These are phyloP conservation scores for Sarocladium brachiariae DNA, from an alignment of 2,329 filamentous ascomycete species.

Conservation along the genomic window DNA sequence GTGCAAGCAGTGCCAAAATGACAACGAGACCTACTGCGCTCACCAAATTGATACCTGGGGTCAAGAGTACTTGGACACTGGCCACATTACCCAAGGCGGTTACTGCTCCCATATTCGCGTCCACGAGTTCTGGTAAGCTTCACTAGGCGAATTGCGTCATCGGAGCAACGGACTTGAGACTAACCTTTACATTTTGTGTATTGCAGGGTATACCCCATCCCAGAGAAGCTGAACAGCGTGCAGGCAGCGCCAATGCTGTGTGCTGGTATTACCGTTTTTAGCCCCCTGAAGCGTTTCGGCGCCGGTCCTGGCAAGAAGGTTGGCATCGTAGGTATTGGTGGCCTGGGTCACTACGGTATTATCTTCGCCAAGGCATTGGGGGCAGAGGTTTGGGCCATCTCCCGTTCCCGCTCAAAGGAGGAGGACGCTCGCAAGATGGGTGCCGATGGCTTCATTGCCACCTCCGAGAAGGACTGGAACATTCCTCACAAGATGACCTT, in stretches of 20 bases:
- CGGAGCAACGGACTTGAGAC: not conserved
- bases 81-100: constrained; percentile 54
- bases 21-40: constrained; percentile 34
- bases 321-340: constrained; percentile 65
- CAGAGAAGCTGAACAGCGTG: constrained; percentile 56
- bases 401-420: constrained; percentile 53
- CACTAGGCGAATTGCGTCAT: not conserved
- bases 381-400: constrained; percentile 56
- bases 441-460: constrained; percentile 54
- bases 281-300: constrained; percentile 69
- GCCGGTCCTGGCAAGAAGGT: constrained; percentile 73
- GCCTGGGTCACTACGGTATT: constrained; percentile 64
- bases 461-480: constrained; percentile 50
- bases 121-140: constrained; percentile 37
- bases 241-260: constrained; percentile 77
- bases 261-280: constrained; percentile 75
- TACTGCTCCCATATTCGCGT: constrained; percentile 31
- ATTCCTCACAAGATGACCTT: constrained; percentile 55
- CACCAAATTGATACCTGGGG: constrained; percentile 42
- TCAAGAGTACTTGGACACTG: constrained; percentile 39
- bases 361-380: constrained; percentile 63
- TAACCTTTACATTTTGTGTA: too few relatives aligned
- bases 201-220: constrained; percentile 64
- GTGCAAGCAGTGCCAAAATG: constrained; percentile 32
- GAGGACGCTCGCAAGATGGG: constrained; percentile 52